These are phyloP conservation scores for Akanthomyces dipterigenus DNA, from an alignment of 2,329 filamentous ascomycete species.

Conservation along the genomic window DNA sequence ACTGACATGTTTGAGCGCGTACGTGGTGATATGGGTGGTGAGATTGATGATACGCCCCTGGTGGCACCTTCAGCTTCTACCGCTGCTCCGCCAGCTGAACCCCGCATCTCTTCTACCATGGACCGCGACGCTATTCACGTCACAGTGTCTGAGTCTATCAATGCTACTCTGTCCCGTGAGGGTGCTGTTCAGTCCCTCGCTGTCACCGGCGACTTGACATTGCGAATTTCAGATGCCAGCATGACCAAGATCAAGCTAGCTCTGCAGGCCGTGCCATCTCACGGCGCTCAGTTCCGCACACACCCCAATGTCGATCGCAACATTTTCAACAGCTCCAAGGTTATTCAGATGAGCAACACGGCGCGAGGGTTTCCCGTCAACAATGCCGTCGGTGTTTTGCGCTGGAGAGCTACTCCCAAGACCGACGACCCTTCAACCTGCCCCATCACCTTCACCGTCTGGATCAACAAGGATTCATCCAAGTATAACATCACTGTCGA, in stretches of 20 bases:
- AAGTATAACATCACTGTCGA: conserved; percentile 90
- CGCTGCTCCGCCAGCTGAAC: conserved; percentile 45
- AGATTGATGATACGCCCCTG: conserved; percentile 71
- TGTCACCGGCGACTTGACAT: conserved; percentile 85
- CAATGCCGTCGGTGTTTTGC: conserved; percentile 84
- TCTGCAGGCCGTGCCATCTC: conserved; percentile 66
- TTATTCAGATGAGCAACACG: conserved; percentile 84
- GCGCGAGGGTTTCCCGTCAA: conserved; percentile 89
- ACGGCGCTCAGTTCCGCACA: conserved; percentile 85
- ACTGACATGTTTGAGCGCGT: conserved; percentile 97
- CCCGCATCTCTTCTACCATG: conserved; percentile 56
- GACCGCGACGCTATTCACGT: conserved; percentile 85
- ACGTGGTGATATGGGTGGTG: conserved; percentile 80
- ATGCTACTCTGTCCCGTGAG: conserved; percentile 80
- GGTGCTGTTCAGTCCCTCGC: conserved; percentile 80
- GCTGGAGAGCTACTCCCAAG: conserved; percentile 84
- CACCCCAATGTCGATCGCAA: conserved; percentile 94
- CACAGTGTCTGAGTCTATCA: conserved; percentile 83
- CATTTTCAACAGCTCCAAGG: conserved; percentile 73
- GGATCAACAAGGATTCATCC: conserved; percentile 84
- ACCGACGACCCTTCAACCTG: conserved; percentile 72
- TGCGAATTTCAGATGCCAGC: conserved; percentile 81
- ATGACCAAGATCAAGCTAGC: conserved; percentile 89
- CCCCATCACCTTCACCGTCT: conserved; percentile 94
- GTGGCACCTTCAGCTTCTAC: conserved; percentile 50